These are phyloP conservation scores for Didymella lethalis DNA, from an alignment of 2,329 filamentous ascomycete species.

Conservation along the genomic window DNA sequence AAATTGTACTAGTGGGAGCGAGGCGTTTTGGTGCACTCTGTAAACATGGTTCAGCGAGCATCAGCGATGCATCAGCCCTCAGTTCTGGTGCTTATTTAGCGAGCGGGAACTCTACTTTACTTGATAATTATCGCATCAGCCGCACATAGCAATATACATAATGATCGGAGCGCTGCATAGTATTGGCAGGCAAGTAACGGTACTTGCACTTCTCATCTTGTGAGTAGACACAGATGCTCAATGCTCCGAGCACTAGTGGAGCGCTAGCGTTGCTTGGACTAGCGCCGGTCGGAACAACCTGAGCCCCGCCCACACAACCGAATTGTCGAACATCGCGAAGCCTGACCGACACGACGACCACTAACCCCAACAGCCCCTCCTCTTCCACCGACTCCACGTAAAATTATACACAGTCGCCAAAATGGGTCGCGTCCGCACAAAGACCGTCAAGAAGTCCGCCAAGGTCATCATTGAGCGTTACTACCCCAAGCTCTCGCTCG, in stretches of 20 bases:
- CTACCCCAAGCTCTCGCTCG: slow-evolving; percentile 93
- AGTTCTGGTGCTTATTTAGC: slow-evolving; percentile 21
- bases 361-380: slow-evolving; percentile 41
- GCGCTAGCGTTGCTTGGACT: slow-evolving; percentile 10
- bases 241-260: too few species aligned
- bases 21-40: background rate
- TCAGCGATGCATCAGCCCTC: slow-evolving; percentile 11
- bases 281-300: slow-evolving; percentile 5
- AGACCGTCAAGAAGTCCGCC: slow-evolving; percentile 84
- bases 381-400: slow-evolving; percentile 34
- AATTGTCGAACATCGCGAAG: slow-evolving; percentile 9
- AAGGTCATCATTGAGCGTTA: slow-evolving; percentile 97
- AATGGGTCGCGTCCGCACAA: slow-evolving; percentile 66
- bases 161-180: background rate
- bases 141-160: background rate
- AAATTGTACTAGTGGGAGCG: slow-evolving; percentile 1
- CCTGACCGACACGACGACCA: slow-evolving; percentile 35
- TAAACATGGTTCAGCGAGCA: slow-evolving; percentile 10
- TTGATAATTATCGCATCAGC: background rate
- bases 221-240: background rate
- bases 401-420: slow-evolving; percentile 47
- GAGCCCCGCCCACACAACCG: slow-evolving; percentile 25
- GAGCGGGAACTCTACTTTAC: slow-evolving; percentile 21
- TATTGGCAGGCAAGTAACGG: background rate
- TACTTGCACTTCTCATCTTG: background rate